Evolutionary conservation across 2,329 filamentous ascomycete species (phyloP).

Genomic region (Calonectria ilicicola): DNA sequence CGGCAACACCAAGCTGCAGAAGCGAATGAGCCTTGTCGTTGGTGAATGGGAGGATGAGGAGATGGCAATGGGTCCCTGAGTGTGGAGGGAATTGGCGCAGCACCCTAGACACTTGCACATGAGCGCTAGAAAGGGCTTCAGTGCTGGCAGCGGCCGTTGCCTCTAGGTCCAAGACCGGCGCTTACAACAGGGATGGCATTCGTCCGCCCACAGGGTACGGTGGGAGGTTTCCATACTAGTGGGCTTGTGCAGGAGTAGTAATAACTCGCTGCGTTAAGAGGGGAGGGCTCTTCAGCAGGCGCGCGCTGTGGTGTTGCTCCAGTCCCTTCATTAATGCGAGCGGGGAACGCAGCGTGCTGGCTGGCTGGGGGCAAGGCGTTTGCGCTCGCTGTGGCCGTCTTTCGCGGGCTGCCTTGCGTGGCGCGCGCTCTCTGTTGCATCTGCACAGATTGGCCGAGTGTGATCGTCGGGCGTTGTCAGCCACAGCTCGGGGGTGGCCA

Average conservation of each 20-base stretch:
- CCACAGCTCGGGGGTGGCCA: conserved; percentile 25
- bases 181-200: conserved; percentile 30
- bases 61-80: conserved; percentile 10
- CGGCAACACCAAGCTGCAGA: conserved; percentile 20
- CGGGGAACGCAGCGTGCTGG: conserved; percentile 6
- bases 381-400: conserved; percentile 7
- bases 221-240: conserved; percentile 1
- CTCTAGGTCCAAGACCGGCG: conserved; percentile 17
- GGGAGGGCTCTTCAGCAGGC: conserved; percentile 13
- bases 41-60: conserved; percentile 7
- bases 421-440: conserved; percentile 25
- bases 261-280: conserved; percentile 13
- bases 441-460: conserved; percentile 18
- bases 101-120: conserved; percentile 19
- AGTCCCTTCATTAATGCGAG: conserved; percentile 16
- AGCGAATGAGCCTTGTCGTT: neutral
- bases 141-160: conserved; percentile 8
- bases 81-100: conserved; percentile 26
- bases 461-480: conserved; percentile 22
- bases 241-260: conserved; percentile 10
- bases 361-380: conserved; percentile 8
- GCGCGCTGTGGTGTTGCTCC: neutral
- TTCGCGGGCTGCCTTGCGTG: conserved; percentile 21
- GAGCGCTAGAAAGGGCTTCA: conserved; percentile 25
- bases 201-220: conserved; percentile 10